phyloP scores from a whole-genome alignment of 257 asterid genomes.

The Rhazya stricta region DNA sequence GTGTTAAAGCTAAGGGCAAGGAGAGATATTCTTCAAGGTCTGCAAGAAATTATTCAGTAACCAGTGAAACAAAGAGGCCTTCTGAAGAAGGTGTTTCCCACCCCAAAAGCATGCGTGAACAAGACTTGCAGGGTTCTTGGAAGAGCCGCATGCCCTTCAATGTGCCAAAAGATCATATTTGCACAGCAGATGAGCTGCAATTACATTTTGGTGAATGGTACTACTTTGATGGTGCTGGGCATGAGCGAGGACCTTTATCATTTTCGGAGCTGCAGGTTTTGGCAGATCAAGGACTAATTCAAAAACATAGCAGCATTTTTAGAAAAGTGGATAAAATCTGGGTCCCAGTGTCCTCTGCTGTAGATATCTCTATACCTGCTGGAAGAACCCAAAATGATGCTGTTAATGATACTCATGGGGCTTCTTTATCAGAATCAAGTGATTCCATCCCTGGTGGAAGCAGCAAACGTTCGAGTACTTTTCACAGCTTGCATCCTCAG shows the following conservation, averaged over 20 bases:
- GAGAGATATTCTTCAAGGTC: slow-evolving; percentile 65
- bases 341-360: slow-evolving; percentile 66
- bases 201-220: slow-evolving; percentile 88
- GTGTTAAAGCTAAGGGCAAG: slow-evolving; percentile 60
- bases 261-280: slow-evolving; percentile 70
- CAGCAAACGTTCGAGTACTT: slow-evolving; percentile 35
- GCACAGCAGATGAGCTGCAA: slow-evolving; percentile 65
- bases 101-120: slow-evolving; percentile 50
- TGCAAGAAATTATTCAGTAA: slow-evolving; percentile 39
- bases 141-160: slow-evolving; percentile 39
- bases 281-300: slow-evolving; percentile 82
- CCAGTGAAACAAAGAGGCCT: slow-evolving; percentile 61
- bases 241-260: slow-evolving; percentile 83
- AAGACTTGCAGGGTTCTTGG: slow-evolving; percentile 45
- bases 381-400: slow-evolving; percentile 24
- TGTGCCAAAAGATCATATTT: slow-evolving; percentile 57
- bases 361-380: slow-evolving; percentile 33
- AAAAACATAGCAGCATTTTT: slow-evolving; percentile 65
- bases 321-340: slow-evolving; percentile 82
- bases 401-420: slow-evolving; percentile 21
- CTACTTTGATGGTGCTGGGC: slow-evolving; percentile 97
- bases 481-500: slow-evolving; percentile 82
- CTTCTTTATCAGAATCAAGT: slow-evolving; percentile 33
- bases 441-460: slow-evolving; percentile 24
- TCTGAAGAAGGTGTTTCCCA: slow-evolving; percentile 56